A percentile compares a stretch with the other conserved stretches of the same genome.
Conservation (phyloP, 2,329 filamentous ascomycete species). For the Calonectria pteridis region DNA sequence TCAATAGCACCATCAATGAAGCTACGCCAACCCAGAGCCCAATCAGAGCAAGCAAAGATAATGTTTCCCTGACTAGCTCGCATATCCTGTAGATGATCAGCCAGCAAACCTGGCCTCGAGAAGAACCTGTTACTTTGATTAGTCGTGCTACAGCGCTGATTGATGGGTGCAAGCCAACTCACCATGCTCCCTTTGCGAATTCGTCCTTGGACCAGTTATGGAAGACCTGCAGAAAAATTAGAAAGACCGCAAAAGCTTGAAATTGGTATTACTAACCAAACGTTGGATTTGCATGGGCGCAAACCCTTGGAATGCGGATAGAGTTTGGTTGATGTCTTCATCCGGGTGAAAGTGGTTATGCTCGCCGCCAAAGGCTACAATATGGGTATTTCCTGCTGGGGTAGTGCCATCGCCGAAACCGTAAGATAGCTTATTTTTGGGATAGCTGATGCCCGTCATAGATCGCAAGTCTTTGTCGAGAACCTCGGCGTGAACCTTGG, state of each 20-base stretch:
- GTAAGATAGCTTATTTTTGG: conserved; percentile 57
- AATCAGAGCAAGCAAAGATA: conserved; percentile 61
- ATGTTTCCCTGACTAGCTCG: conserved; percentile 56
- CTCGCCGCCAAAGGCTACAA: conserved; percentile 59
- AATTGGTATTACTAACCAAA: conserved; percentile 31
- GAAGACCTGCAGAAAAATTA: conserved; percentile 49
- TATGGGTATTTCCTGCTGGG: conserved; percentile 59
- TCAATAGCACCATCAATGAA: conserved; percentile 65
- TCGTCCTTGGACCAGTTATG: conserved; percentile 63
- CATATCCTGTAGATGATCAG: conserved; percentile 55
- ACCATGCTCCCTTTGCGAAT: conserved; percentile 59
- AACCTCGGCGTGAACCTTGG: conserved; percentile 61
- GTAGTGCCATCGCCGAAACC: conserved; percentile 60
- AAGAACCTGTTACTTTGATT: conserved; percentile 49
- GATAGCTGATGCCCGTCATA: conserved; percentile 58
- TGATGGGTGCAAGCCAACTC: neutral
- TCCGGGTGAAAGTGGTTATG: conserved; percentile 59
- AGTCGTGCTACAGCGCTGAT: neutral
- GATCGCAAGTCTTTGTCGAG: conserved; percentile 55
- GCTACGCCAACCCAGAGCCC: conserved; percentile 62
- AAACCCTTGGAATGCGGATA: conserved; percentile 50
- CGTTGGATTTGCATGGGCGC: conserved; percentile 48
- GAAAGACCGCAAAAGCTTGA: fast-evolving
- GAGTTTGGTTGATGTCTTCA: conserved; percentile 51
- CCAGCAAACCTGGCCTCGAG: conserved; percentile 51